Base-by-base conservation (phyloP, 179 eudicot genomes). In the Beta lomatogona region DNA sequence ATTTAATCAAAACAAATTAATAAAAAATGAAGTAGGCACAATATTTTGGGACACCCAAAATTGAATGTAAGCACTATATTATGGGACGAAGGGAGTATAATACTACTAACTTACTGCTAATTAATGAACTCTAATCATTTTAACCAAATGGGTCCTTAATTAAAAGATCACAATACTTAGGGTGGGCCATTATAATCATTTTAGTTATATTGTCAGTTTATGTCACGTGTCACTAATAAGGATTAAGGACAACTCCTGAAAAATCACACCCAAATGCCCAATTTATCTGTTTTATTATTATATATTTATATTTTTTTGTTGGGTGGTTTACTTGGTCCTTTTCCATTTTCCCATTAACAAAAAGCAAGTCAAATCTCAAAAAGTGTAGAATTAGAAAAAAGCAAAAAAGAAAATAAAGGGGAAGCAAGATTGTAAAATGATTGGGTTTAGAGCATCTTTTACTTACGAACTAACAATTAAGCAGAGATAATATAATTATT, bases 401-500 rank as follows among this genome's bases (percentile, higher is more conserved):
- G 22, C 7, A 31, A 75, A 76, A 28, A 75, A 19, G 13, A 53
- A 77, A 52, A 0, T 16, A 54, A 71, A 82, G 28, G 55, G 46
- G n/a, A 53, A 52, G 78, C 61, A 55, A 74, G 82, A 82, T 82
- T 75, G 77, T 21, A 58, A 59, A 85, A 85, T 81, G 84, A 85
- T 78, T 73, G 84, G 79, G 25, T 57, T 72, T 41, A 73, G 58
- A 74, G 84, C 65, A 81, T 69, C 80, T 84, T 77, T 81, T 54
- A 73, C 5, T 28, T 28, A 69, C 69, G 15, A 65, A 66, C 68
- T 53, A 79, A 77, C 69, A 84, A 80, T 80, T 64, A 80, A 75
- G n/a, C 36, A 79, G n/a, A 76, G 36, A 69, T 75, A 11, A 25
- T 64, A 21, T 44, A 45, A 19, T n/a, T 65, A 66, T 75, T 52